Base-by-base conservation (phyloP, 2,329 filamentous ascomycete species). In the Ceratocystis papillata region DNA sequence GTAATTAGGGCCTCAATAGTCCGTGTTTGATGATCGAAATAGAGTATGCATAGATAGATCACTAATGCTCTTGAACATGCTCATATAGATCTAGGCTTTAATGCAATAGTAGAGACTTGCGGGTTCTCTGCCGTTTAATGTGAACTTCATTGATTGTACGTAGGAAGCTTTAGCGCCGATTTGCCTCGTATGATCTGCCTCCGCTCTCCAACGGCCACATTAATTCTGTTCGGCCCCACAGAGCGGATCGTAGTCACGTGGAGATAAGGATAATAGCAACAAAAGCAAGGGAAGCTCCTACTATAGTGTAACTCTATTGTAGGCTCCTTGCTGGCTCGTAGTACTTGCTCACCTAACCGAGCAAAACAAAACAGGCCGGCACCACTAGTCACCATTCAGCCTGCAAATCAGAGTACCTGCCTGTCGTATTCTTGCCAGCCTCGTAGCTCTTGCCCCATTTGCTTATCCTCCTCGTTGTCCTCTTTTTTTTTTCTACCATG, bases 211-310 rank as follows among this genome's bases (percentile, higher is more conserved):
- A n/a, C 30, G 22, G 8, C 55, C 28, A 37, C 37, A 12, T 12
- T 41, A 15, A 41, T 15, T 15, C 10, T 59, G 17, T 5, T 10
- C 55, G 55, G 28, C 55, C 55, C 55, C 55, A 59, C 55, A 15
- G 37, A 10, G 15, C 55, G 22, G 55, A 25, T 8, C 1, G 1
- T 1, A 8, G 55, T 59, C 55, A 59, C 55, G 55, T 59, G 55
- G 12, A n/a, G 55, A 59, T 59, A 59, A 7, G 15, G 55, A 59
- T 59, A 59, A 59, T 17, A 53, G 22, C 20, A 20, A 22, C 46
- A 12, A 50, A 20, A 50, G 25, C 20, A 30, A 8, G 48, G 7
- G 48, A 10, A 59, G 55, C 55, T 59, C 33, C 53, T 22, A 33
- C 17, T 25, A 53, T 53, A 37, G 48, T 50, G 46, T 53, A 25